Evolutionary conservation across 495 filamentous ascomycete species (phyloP).

Genomic region (Hypoxylon subgilvum): DNA sequence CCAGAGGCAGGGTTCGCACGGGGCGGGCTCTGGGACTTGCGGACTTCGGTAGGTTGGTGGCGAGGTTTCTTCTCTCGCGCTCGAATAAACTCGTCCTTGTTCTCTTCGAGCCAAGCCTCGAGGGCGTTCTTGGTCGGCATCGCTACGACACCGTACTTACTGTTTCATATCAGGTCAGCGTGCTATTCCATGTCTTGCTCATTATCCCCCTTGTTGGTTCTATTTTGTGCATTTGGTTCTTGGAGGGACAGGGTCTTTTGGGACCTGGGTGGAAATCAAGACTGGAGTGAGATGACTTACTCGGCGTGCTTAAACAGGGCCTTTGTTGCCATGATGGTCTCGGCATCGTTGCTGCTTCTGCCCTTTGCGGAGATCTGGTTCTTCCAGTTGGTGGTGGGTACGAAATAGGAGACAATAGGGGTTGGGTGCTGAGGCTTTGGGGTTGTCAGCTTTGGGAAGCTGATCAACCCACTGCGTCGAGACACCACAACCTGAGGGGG

Average conservation of each 20-base stretch:
- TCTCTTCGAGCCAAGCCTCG: constrained; percentile 12
- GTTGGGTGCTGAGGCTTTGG: not conserved
- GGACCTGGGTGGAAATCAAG: too few relatives aligned
- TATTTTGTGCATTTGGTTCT: too few relatives aligned
- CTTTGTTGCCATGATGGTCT: constrained; percentile 12
- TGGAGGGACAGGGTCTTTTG: too few relatives aligned
- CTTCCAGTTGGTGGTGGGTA: not conserved
- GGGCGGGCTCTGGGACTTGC: not conserved
- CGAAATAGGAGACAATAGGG: constrained; percentile 15
- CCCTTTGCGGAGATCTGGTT: constrained; percentile 1
- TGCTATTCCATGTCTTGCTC: too few relatives aligned
- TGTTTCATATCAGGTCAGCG: constrained; percentile 6
- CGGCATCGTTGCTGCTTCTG: constrained; percentile 9
- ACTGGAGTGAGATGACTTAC: constrained; percentile 19
- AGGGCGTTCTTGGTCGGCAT: constrained; percentile 11
- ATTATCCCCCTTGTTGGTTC: too few relatives aligned
- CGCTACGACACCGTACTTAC: constrained; percentile 18
- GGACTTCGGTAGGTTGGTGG: not conserved
- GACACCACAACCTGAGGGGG: constrained; percentile 4
- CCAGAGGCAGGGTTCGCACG: too few relatives aligned
- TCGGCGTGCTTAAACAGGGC: constrained; percentile 14
- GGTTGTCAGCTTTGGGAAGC: not conserved
- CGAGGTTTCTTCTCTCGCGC: not conserved
- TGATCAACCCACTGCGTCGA: not conserved
- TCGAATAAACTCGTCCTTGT: constrained; percentile 21